Base-by-base conservation (phyloP, 805 yeast genomes). In the Yarrowia hollandica region DNA sequence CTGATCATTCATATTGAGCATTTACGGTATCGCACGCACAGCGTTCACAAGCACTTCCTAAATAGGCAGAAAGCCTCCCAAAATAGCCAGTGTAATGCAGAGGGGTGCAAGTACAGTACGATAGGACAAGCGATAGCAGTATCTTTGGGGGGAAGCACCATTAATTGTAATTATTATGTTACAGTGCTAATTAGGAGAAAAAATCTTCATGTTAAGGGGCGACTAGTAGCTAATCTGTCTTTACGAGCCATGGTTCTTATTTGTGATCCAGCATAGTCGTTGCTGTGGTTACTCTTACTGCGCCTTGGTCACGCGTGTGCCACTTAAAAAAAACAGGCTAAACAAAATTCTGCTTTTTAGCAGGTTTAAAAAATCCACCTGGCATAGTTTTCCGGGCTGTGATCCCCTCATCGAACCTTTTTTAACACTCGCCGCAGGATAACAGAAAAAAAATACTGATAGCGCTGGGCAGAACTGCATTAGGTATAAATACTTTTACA, bases 391-490 rank as follows among this genome's bases (percentile, higher is more conserved):
- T 12, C 14, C 21, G 15, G n/a, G 14, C 42, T 9, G 19, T 38
- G 30, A 38, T 38, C 44, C 28, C 46, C 46, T 39, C 46, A 39
- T 39, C 46, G 46, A 39, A 39, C 46, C 46, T 39, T 39, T 23
- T 38, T 38, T 12, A 7, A 4, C 10, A 12, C 23, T 19, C n/a
- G 8, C 15, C 12, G 23, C 39, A 35, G 39, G 39, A 35, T 35
- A 35, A 19, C 23, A 19, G 39, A 18, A n/a, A n/a, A n/a, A n/a
- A n/a, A n/a, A n/a, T n/a, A n/a, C n/a, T n/a, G n/a, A n/a, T n/a
- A n/a, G n/a, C n/a, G n/a, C n/a, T n/a, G n/a, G n/a, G n/a, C n/a
- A n/a, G n/a, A n/a, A n/a, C n/a, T n/a, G n/a, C n/a, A n/a, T n/a
- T n/a, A n/a, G n/a, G n/a, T n/a, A n/a, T n/a, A n/a, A n/a, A n/a